phyloP scores from a whole-genome alignment of 2,329 filamentous ascomycete species.

The Mycosphaerella arachidis region DNA sequence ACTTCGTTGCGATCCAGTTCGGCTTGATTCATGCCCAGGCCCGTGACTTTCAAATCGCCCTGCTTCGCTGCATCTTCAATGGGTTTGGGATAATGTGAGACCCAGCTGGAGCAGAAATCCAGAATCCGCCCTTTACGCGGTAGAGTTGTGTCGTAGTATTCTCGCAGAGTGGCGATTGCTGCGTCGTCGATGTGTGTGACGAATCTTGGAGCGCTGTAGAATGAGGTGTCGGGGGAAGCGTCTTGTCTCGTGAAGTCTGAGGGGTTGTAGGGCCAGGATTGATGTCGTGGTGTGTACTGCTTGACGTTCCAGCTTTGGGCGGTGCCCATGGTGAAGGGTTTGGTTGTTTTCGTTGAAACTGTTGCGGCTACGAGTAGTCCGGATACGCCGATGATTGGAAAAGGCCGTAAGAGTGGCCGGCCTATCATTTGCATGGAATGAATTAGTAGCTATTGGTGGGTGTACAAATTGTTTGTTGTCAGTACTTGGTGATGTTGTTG shows the following conservation, averaged over 20 bases:
- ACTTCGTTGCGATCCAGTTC: conserved; percentile 44
- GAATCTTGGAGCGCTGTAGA: conserved; percentile 45
- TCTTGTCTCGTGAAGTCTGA: conserved; percentile 41
- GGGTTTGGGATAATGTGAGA: conserved; percentile 41
- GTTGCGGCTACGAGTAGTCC: conserved; percentile 14
- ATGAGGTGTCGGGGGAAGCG: conserved; percentile 33
- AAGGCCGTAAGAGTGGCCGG: conserved; percentile 8
- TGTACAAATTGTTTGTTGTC: no score
- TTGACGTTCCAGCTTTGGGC: conserved; percentile 20
- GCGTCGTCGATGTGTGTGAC: conserved; percentile 53
- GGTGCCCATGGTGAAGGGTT: conserved; percentile 4
- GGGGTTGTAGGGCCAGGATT: conserved; percentile 33
- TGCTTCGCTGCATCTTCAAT: conserved; percentile 31
- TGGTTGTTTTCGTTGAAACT: conserved; percentile 1
- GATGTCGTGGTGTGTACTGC: conserved; percentile 30
- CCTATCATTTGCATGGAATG: conserved; percentile 7
- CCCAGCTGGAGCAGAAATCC: conserved; percentile 51
- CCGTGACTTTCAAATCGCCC: conserved; percentile 40
- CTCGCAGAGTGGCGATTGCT: conserved; percentile 41
- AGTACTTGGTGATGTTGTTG: no score
- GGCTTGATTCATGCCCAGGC: conserved; percentile 46
- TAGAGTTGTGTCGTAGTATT: conserved; percentile 45
- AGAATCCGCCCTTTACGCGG: conserved; percentile 41
- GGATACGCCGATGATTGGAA: conserved; percentile 14
- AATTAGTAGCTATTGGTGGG: background rate